A percentile compares a stretch with the other conserved stretches of the same genome.
phyloP scores from a whole-genome alignment of 2,329 filamentous ascomycete genomes.

The Diplodia corticola region DNA sequence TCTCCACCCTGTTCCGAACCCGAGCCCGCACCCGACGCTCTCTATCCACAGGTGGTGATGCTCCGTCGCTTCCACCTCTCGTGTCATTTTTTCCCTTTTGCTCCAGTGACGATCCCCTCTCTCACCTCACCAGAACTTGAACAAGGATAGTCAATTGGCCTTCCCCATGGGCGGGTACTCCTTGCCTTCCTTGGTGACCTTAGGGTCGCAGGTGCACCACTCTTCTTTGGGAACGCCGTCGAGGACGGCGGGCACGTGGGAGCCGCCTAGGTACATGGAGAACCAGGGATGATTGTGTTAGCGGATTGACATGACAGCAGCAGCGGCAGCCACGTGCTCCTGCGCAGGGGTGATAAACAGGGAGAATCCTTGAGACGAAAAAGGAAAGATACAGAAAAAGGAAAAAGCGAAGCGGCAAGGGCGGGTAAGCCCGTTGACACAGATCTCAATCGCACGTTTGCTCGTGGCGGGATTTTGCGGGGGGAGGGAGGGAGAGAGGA shows the following conservation, averaged over 20 bases:
- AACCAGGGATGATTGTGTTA: neutral
- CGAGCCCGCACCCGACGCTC: no score
- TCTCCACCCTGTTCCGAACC: neutral
- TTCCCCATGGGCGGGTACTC: constrained; percentile 65
- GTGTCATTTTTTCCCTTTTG: no score
- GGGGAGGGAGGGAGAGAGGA: neutral
- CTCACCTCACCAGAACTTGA: constrained; percentile 7
- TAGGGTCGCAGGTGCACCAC: constrained; percentile 66
- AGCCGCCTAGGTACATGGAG: constrained; percentile 44
- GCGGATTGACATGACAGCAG: neutral
- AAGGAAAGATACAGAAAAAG: neutral
- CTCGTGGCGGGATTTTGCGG: neutral
- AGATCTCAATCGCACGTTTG: neutral
- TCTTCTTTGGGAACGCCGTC: constrained; percentile 58
- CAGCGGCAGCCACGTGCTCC: neutral
- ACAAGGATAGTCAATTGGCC: constrained; percentile 25
- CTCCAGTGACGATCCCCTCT: no score
- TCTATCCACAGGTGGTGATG: no score
- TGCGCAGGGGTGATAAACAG: neutral
- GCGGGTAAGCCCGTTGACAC: neutral
- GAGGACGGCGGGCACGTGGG: constrained; percentile 63
- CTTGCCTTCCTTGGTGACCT: constrained; percentile 61
- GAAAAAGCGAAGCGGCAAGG: neutral
- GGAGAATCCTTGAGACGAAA: neutral
- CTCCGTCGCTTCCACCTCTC: neutral